Evolutionary conservation across 2,329 filamentous ascomycete species (phyloP).

Genomic region (Penicillium palitans): DNA sequence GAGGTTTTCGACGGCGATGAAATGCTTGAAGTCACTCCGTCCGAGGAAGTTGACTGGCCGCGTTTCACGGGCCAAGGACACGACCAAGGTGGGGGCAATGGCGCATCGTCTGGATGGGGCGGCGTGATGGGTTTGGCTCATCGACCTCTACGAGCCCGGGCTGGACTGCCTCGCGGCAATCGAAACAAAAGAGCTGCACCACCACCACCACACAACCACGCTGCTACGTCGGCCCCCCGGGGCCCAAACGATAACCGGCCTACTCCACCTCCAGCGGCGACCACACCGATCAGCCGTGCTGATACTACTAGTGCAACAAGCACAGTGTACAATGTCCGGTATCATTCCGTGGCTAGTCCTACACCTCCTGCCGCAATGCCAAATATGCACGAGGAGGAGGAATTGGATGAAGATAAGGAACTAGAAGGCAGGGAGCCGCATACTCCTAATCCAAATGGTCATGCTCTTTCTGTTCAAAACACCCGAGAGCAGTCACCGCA

Average conservation of each 20-base stretch:
- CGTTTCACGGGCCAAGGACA: constrained; percentile 38
- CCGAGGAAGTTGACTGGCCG: constrained; percentile 56
- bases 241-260: constrained; percentile 29
- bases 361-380: constrained; percentile 45
- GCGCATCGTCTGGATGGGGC: constrained; percentile 41
- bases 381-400: constrained; percentile 36
- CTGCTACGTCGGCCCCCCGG: constrained; percentile 14
- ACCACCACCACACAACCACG: constrained; percentile 10
- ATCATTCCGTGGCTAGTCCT: constrained; percentile 56
- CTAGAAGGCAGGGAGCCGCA: constrained; percentile 19
- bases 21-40: constrained; percentile 71
- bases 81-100: constrained; percentile 40
- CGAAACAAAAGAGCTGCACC: constrained; percentile 20
- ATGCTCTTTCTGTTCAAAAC: constrained; percentile 24
- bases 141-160: constrained; percentile 39
- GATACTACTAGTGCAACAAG: constrained; percentile 64
- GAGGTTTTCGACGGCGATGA: constrained; percentile 95
- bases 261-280: constrained; percentile 49
- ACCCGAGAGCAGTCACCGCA: constrained; percentile 35
- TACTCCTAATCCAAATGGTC: constrained; percentile 8
- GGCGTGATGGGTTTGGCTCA: constrained; percentile 39
- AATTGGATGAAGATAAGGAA: constrained; percentile 31
- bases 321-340: constrained; percentile 64
- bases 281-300: constrained; percentile 59
- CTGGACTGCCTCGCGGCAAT: constrained; percentile 28